phyloP scores from a whole-genome alignment of 2,329 filamentous ascomycete species.

The Aspergillus fijiensis region DNA sequence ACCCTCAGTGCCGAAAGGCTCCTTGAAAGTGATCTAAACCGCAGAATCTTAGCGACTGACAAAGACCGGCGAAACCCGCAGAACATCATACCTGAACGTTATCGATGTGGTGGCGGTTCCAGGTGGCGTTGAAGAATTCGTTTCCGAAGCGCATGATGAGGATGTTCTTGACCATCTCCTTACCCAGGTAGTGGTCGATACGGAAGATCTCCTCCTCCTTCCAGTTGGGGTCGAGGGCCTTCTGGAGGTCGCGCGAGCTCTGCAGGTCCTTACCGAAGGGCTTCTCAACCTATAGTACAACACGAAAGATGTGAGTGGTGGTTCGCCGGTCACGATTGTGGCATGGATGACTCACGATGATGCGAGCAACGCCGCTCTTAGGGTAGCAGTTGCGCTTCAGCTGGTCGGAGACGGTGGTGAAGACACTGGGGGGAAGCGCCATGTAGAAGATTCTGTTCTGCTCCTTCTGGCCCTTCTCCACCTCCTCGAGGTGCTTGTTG shows the following conservation, averaged over 20 bases:
- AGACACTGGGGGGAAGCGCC: constrained; percentile 95
- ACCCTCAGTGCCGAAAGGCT: constrained; percentile 97
- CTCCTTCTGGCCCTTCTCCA: constrained; percentile 80
- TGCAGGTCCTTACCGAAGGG: constrained; percentile 96
- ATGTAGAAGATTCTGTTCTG: constrained; percentile 98
- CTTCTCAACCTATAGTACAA: constrained; percentile 77
- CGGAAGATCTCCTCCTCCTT: constrained; percentile 98
- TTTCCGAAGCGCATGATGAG: constrained; percentile 97
- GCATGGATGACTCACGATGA: constrained; percentile 68
- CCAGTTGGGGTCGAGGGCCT: constrained; percentile 95
- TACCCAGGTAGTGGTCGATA: constrained; percentile 98
- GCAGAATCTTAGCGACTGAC: constrained; percentile 3
- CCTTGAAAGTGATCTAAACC: constrained; percentile 87
- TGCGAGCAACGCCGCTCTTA: constrained; percentile 80
- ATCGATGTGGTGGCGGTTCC: constrained; percentile 99
- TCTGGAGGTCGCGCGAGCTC: constrained; percentile 91
- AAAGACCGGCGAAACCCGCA: no score
- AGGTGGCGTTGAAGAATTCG: constrained; percentile 96
- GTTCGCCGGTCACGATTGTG: neutral
- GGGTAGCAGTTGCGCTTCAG: constrained; percentile 98
- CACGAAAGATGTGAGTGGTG: constrained; percentile 21
- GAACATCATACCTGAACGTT: constrained; percentile 70
- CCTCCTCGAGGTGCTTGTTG: constrained; percentile 77
- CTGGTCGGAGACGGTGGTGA: constrained; percentile 96
- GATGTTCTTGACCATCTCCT: constrained; percentile 99